Evolutionary conservation across 768 basidiomycete species (phyloP).

Genomic region (Chalciporus piperatus): DNA sequence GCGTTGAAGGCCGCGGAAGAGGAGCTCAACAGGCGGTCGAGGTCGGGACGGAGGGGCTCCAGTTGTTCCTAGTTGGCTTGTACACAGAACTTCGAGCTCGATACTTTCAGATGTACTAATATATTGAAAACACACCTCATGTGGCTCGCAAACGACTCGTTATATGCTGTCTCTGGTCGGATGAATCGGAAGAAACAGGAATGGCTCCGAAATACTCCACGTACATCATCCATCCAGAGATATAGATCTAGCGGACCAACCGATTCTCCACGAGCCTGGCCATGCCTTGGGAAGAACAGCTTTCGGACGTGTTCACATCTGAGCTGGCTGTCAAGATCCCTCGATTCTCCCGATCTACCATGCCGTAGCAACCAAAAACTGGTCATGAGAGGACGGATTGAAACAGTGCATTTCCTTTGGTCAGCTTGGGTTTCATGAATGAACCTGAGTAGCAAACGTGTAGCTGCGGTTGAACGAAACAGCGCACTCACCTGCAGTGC

Average conservation of each 20-base stretch:
- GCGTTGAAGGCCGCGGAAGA: constrained; percentile 5
- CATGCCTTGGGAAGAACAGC: too few relatives aligned
- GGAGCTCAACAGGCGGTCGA: constrained; percentile 10
- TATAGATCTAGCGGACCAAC: background rate
- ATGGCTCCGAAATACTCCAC: background rate
- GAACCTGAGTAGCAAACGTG: background rate
- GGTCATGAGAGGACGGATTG: too few relatives aligned
- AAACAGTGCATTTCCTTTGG: background rate
- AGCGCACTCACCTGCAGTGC: background rate
- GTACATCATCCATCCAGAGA: background rate
- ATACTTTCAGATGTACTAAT: background rate
- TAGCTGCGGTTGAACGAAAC: background rate
- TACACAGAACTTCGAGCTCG: background rate
- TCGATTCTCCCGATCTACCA: too few relatives aligned
- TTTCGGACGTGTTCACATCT: background rate
- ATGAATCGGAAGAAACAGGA: background rate
- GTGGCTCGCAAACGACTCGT: background rate
- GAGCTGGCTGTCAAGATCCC: too few relatives aligned
- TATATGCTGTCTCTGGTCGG: too few relatives aligned
- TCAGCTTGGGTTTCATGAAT: background rate
- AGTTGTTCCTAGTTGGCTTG: background rate
- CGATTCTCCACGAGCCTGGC: too few relatives aligned
- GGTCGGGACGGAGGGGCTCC: background rate
- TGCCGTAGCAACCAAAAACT: too few relatives aligned
- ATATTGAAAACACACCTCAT: background rate